Percentiles rank a stretch among this genome's conserved stretches.
These are phyloP conservation scores for Hanseniaspora occidentalis DNA, from an alignment of 805 yeast genomes.

Conservation along the genomic window DNA sequence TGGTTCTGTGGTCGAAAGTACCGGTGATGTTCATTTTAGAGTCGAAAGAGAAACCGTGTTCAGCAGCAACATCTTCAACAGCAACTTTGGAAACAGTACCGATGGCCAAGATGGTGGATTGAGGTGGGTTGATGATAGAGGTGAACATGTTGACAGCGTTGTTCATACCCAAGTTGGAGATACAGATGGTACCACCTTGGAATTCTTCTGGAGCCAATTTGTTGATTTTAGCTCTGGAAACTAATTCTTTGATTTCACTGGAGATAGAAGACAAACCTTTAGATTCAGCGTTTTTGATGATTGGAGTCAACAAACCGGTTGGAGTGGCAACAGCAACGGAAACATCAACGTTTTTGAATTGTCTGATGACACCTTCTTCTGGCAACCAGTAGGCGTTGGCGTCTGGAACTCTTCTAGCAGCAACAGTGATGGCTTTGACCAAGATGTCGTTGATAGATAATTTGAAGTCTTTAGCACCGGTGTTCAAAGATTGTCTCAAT, in stretches of 20 bases:
- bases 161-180: slow-evolving; percentile 99
- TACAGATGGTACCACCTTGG: slow-evolving; percentile 98
- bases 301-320: slow-evolving; percentile 93
- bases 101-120: slow-evolving; percentile 83
- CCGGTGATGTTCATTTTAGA: slow-evolving; percentile 88
- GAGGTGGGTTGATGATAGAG: slow-evolving; percentile 97
- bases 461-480: slow-evolving; percentile 76
- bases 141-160: slow-evolving; percentile 86
- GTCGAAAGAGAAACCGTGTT: slow-evolving; percentile 85
- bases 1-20: slow-evolving; percentile 94
- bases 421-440: slow-evolving; percentile 88
- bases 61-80: slow-evolving; percentile 81
- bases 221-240: slow-evolving; percentile 90
- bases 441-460: slow-evolving; percentile 89
- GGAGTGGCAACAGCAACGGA: slow-evolving; percentile 99
- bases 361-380: slow-evolving; percentile 80
- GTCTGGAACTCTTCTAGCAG: slow-evolving; percentile 81
- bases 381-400: slow-evolving; percentile 92
- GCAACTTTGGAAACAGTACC: slow-evolving; percentile 91
- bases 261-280: slow-evolving; percentile 83
- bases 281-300: slow-evolving; percentile 74
- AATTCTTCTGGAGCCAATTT: slow-evolving; percentile 92
- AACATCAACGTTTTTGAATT: slow-evolving; percentile 83
- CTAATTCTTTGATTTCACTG: slow-evolving; percentile 75
- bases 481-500: slow-evolving; percentile 81